A percentile compares a stretch with the other conserved stretches of the same genome.
These are phyloP conservation scores for Ajuga chamaepitys DNA, from an alignment of 257 asterid genomes.

Conservation along the genomic window DNA sequence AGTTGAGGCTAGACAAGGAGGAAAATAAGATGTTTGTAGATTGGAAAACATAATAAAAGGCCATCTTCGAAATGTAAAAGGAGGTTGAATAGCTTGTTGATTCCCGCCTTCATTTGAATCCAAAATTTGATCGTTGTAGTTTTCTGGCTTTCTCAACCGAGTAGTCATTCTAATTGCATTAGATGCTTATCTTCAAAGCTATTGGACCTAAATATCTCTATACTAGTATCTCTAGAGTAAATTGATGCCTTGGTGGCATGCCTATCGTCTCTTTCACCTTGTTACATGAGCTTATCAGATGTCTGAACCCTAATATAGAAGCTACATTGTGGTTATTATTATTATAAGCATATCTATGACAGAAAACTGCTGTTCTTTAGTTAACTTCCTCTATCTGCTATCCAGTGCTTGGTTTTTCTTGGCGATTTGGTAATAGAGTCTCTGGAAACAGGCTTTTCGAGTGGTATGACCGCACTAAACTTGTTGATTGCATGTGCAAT, in stretches of 20 bases:
- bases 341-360: not conserved
- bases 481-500: too few species aligned
- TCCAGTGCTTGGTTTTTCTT: constrained; percentile 66
- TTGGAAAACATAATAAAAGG: too few species aligned
- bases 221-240: not conserved
- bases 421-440: constrained; percentile 73
- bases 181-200: not conserved
- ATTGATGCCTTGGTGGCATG: constrained; percentile 3
- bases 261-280: not conserved
- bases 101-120: too few species aligned
- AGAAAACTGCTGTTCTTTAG: constrained; percentile 6
- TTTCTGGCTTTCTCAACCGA: too few species aligned
- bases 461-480: too few species aligned
- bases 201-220: not conserved
- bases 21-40: not conserved
- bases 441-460: constrained; percentile 48
- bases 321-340: not conserved
- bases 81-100: too few species aligned
- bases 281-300: not conserved
- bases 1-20: not conserved
- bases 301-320: not conserved
- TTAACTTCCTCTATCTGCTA: constrained; percentile 24
- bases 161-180: too few species aligned
- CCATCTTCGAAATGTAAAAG: too few species aligned
- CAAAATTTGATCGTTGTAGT: too few species aligned